phyloP scores from a whole-genome alignment of 2,329 filamentous ascomycete species.

The Tolypocladium nubicola region DNA sequence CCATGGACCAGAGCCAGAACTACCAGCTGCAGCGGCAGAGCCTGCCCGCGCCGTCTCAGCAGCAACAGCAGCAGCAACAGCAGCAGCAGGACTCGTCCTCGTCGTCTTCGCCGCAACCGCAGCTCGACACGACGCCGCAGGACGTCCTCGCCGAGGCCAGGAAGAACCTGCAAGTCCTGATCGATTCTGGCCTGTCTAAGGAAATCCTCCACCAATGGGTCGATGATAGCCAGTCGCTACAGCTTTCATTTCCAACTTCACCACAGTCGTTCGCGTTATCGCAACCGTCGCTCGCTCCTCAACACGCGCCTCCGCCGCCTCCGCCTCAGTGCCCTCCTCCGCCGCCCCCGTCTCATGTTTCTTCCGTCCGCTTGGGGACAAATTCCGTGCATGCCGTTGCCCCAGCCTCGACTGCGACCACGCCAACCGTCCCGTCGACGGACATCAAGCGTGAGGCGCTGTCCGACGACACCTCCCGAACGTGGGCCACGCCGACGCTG shows the following conservation, averaged over 20 bases:
- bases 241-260: slow-evolving; percentile 14
- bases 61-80: slow-evolving; percentile 12
- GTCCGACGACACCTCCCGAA: slow-evolving; percentile 16
- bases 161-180: slow-evolving; percentile 33
- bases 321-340: slow-evolving; percentile 22
- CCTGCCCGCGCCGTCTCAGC: slow-evolving; percentile 8
- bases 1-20: slow-evolving; percentile 22
- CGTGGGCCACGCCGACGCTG: slow-evolving; percentile 8
- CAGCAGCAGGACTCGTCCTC: slow-evolving; percentile 11
- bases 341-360: slow-evolving; percentile 13
- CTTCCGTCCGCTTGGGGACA: slow-evolving; percentile 9
- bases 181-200: slow-evolving; percentile 33
- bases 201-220: slow-evolving; percentile 31
- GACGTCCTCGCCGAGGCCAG: slow-evolving; percentile 33
- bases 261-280: slow-evolving; percentile 6
- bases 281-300: slow-evolving; percentile 11
- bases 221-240: slow-evolving; percentile 23
- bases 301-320: slow-evolving; percentile 17
- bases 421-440: slow-evolving; percentile 10
- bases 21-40: slow-evolving; percentile 15
- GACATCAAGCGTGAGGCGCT: slow-evolving; percentile 19
- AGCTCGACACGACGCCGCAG: slow-evolving; percentile 25
- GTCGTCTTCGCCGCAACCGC: slow-evolving; percentile 11
- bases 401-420: slow-evolving; percentile 3
- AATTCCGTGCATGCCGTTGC: slow-evolving; percentile 8